A percentile compares a stretch with the other conserved stretches of the same genome.
phyloP scores from a whole-genome alignment of 225 moss, liverwort and hornwort genomes.

The Physcomitrellopsis africana region DNA sequence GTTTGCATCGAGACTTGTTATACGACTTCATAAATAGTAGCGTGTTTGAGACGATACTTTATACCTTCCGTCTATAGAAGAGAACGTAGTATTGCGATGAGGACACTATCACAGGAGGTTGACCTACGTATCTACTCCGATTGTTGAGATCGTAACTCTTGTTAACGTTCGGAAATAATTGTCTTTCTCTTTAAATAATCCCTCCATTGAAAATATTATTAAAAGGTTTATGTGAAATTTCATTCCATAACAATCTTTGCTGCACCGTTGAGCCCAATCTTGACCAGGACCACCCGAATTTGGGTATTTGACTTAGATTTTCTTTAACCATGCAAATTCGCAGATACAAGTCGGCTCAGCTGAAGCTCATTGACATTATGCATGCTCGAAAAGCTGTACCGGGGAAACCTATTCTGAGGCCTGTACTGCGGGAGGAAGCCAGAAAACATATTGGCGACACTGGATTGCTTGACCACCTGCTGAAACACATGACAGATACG shows the following conservation, averaged over 20 bases:
- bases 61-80: no score
- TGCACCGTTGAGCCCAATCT: neutral
- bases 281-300: neutral
- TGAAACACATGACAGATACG: conserved; percentile 75
- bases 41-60: no score
- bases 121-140: no score
- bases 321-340: neutral
- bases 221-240: no score
- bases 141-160: no score
- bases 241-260: no score
- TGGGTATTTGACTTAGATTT: neutral
- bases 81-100: no score
- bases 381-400: conserved; percentile 50
- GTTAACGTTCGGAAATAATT: no score
- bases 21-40: no score
- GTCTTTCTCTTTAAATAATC: no score
- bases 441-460: conserved; percentile 73
- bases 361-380: conserved; percentile 69
- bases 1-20: neutral
- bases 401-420: conserved; percentile 61
- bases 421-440: conserved; percentile 63
- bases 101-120: no score
- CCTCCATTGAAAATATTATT: no score
- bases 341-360: conserved; percentile 69
- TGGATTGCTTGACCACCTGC: conserved; percentile 63